Evolutionary conservation across 2,329 filamentous ascomycete genomes (phyloP), one percentile per base, ranked within the genome.

Genomic region (Pyrenophora seminiperda): DNA sequence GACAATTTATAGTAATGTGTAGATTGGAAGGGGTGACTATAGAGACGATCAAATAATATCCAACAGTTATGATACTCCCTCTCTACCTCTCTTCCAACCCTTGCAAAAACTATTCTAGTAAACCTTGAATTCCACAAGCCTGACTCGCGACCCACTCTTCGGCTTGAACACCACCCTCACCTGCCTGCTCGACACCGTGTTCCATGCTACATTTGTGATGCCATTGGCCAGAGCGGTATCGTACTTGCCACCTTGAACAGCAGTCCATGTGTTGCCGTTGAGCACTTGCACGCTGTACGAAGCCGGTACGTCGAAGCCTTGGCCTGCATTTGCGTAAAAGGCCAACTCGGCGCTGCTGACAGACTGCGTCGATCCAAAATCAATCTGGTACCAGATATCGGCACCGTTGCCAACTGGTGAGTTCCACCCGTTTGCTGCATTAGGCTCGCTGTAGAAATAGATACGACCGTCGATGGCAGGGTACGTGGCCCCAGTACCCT

Each of bases 51-150:
- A n/a, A n/a, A n/a, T n/a, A n/a, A n/a, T n/a, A n/a, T 18, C 13
- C 15, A 34, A 34, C 11, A 11, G 13, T 11, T 19, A 34, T 19
- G 13, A n/a, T n/a, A n/a, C n/a, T 27, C 22, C 10, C 24, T 27
- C 24, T 27, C 24, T 27, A 3, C 10, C 24, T 27, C 10, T 27
- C 5, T 4, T 27, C 7, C 22, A 27, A 27, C n/a, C n/a, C n/a
- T n/a, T n/a, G n/a, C 22, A 27, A 22, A 22, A 22, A 4, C 6
- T 7, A 36, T 5, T 11, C 19, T 32, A 66, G 37, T 62, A 75
- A 0, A 74, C 62, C 56, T 75, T 76, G 34, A 74, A 73, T 50
- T 76, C 74, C 2, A 71, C 71, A 11, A 76, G 41, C 29, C 74
- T 61, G 4, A 70, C 72, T 46, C 63, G 70, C 44, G 56, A 61